Evolutionary conservation across 352 stramenopile genomes (phyloP).

Genomic region (Pythium dissimile): DNA sequence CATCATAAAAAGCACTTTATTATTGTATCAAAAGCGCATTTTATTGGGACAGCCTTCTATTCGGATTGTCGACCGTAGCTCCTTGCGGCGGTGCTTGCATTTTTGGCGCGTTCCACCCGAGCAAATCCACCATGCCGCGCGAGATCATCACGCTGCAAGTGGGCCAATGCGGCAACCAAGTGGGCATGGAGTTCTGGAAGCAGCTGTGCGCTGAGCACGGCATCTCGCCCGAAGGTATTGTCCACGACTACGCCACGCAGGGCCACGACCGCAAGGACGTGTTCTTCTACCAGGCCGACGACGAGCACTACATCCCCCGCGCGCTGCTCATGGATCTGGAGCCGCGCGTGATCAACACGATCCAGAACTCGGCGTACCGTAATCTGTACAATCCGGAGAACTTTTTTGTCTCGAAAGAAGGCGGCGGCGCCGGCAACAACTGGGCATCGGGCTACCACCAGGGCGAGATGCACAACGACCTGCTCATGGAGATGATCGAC

Average conservation of each 20-base stretch:
- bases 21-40: neutral
- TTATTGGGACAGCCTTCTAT: no score
- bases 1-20: conserved; percentile 10
- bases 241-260: conserved; percentile 91
- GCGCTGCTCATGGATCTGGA: conserved; percentile 98
- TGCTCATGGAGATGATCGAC: conserved; percentile 99
- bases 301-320: conserved; percentile 98
- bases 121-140: conserved; percentile 76
- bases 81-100: no score
- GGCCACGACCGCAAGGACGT: conserved; percentile 98
- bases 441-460: conserved; percentile 92
- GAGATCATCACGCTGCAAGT: conserved; percentile 99
- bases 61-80: no score
- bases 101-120: conserved; percentile 6
- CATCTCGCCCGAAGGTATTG: conserved; percentile 95
- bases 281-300: conserved; percentile 99
- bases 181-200: conserved; percentile 99
- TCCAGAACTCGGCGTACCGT: conserved; percentile 89
- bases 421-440: conserved; percentile 91
- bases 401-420: conserved; percentile 93
- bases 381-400: conserved; percentile 99
- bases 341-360: conserved; percentile 92
- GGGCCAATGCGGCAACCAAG: conserved; percentile 99
- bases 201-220: conserved; percentile 98
- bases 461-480: conserved; percentile 93